Base-by-base conservation (phyloP, 225 moss, liverwort and hornwort genomes). In the Takakia lepidozioides region DNA sequence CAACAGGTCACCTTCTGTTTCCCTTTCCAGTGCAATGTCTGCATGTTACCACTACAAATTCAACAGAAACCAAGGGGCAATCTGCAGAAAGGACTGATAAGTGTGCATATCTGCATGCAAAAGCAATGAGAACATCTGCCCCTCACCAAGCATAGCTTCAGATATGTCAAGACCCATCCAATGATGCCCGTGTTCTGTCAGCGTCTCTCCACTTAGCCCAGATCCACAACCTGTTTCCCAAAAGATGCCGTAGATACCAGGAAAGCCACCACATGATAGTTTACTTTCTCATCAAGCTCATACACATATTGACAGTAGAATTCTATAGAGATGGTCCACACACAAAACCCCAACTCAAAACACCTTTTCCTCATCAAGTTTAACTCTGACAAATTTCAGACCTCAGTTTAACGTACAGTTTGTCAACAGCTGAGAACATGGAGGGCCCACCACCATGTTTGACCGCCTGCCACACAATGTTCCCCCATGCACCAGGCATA, bases 141-240 rank as follows among this genome's bases (percentile, higher is more conserved):
- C n/a, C n/a, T 61, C 42, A 80, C 79, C 70, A 41, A 98, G 49
- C 91, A 98, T 98, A 8, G 95, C 43, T 54, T 90, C 75, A 0
- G 91, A 87, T 14, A 91, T 87, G 68, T 98, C 91, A 79, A 98
- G 65, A 30, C 95, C 87, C 48, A 98, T 91, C 85, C 87, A 91
- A 2, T 78, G 73, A 56, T 98, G 95, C 3, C 85, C 91, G 4
- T 70, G 61, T 59, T 87, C 95, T 25, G 75, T 78, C 46, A 87
- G 57, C 1, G 91, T 85, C 63, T 98, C 87, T 25, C 95, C 87
- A 23, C 87, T 91, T 25, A 98, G 65, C 40, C 95, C 95, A 22
- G 91, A 98, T 1, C 95, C 91, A 59, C 87, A 98, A 2, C 95
- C 95, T 74, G 66, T 40, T 57, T 48, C 16, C 41, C 32, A 21